Conservation (phyloP, 176 grass and related monocot species). For the Microstegium vimineum region DNA sequence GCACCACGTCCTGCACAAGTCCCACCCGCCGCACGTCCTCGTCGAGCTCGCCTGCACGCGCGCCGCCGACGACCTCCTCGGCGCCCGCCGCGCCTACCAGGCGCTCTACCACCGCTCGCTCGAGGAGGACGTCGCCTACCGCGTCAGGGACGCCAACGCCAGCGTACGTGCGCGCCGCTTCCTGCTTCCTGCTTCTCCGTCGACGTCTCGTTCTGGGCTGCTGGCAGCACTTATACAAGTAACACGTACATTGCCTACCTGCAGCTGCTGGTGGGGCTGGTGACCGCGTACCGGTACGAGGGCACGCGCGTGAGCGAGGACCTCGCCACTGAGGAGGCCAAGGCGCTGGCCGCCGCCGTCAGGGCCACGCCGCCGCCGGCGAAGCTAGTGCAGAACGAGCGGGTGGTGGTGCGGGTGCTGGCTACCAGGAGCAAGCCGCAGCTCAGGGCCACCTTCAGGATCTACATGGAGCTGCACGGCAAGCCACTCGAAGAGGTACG, state of each 20-base stretch:
- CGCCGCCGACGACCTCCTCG: constrained; percentile 67
- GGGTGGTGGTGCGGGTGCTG: constrained; percentile 54
- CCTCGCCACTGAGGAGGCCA: constrained; percentile 66
- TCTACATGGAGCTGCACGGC: constrained; percentile 60
- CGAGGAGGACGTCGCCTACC: constrained; percentile 85
- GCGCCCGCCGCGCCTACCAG: constrained; percentile 66
- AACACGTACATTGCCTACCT: neutral
- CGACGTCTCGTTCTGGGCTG: too few species aligned
- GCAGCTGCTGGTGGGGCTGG: constrained; percentile 70
- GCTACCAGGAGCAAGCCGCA: constrained; percentile 77
- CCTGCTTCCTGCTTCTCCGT: too few species aligned
- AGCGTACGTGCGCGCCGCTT: neutral
- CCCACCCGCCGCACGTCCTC: constrained; percentile 46
- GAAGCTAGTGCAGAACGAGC: constrained; percentile 37
- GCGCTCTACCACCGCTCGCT: constrained; percentile 68
- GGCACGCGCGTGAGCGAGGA: constrained; percentile 41
- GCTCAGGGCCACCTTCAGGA: constrained; percentile 55
- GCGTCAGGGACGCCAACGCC: constrained; percentile 54
- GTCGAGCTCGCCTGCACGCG: constrained; percentile 83
- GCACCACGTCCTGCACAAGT: constrained; percentile 56
- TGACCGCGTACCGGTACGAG: constrained; percentile 71
- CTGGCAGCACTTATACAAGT: too few species aligned
- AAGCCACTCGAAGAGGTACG: constrained; percentile 53
- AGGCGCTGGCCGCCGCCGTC: constrained; percentile 35
- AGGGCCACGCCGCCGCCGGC: neutral